phyloP scores from a whole-genome alignment of 2,329 filamentous ascomycete species.

The Ascochyta clinopodiicola region DNA sequence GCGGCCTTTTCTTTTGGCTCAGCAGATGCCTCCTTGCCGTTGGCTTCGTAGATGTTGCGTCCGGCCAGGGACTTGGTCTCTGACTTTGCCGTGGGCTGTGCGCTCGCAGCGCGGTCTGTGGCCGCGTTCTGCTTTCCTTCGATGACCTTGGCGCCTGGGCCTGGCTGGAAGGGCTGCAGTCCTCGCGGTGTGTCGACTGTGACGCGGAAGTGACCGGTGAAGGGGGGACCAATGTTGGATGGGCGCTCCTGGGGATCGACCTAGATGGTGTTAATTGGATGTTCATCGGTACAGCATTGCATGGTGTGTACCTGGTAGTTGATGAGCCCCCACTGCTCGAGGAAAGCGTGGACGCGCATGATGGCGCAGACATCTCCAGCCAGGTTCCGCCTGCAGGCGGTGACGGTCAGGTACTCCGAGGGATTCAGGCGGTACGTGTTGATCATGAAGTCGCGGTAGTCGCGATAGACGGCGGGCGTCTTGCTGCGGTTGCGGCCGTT shows the following conservation, averaged over 20 bases:
- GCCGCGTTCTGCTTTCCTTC: slow-evolving; percentile 66
- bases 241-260: slow-evolving; percentile 95
- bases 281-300: not conserved
- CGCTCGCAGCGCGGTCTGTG: slow-evolving; percentile 74
- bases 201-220: slow-evolving; percentile 96
- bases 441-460: slow-evolving; percentile 99
- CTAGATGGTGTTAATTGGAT: slow-evolving; percentile 55
- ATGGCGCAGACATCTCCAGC: slow-evolving; percentile 98
- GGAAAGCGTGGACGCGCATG: slow-evolving; percentile 96
- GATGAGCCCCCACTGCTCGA: slow-evolving; percentile 98
- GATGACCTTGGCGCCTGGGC: slow-evolving; percentile 71
- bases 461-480: slow-evolving; percentile 95
- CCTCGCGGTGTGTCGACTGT: slow-evolving; percentile 95
- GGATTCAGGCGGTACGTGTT: slow-evolving; percentile 98
- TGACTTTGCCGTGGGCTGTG: slow-evolving; percentile 71
- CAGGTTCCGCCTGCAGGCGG: slow-evolving; percentile 90
- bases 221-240: slow-evolving; percentile 93
- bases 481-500: slow-evolving; percentile 98
- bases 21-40: slow-evolving; percentile 79
- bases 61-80: slow-evolving; percentile 92
- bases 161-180: slow-evolving; percentile 92
- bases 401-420: slow-evolving; percentile 94
- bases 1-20: slow-evolving; percentile 68
- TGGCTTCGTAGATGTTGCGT: slow-evolving; percentile 93
- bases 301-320: slow-evolving; percentile 83